Conservation (phyloP, 192 early-diverging fungal genomes). For the Backusella luteola region DNA sequence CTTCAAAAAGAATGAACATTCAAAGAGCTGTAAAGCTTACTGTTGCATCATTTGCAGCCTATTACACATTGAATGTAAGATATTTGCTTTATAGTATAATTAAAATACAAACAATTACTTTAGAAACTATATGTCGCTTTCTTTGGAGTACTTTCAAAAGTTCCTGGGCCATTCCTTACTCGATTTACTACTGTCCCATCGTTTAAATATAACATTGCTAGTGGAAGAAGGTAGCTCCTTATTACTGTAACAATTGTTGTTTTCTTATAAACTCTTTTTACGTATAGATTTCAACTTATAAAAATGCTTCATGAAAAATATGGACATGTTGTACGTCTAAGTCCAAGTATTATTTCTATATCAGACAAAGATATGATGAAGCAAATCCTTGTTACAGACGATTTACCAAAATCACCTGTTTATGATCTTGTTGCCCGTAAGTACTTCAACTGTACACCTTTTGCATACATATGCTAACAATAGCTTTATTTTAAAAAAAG, state of each 20-base stretch:
- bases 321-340: conserved; percentile 42
- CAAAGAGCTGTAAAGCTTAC: neutral
- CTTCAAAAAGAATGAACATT: neutral
- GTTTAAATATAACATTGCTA: conserved; percentile 5
- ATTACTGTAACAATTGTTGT: neutral
- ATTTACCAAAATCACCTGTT: conserved; percentile 12
- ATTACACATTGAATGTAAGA: neutral
- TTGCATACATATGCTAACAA: neutral
- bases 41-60: neutral
- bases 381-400: conserved; percentile 29
- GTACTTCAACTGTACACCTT: neutral
- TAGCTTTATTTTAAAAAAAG: conserved; percentile 7
- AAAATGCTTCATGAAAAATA: conserved; percentile 33
- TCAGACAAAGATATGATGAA: conserved; percentile 42
- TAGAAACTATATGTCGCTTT: conserved; percentile 28
- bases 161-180: conserved; percentile 27
- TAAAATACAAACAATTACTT: neutral
- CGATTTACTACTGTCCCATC: conserved; percentile 16
- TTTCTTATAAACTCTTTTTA: neutral
- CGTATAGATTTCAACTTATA: conserved; percentile 6
- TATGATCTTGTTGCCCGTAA: conserved; percentile 13
- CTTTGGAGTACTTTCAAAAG: conserved; percentile 18
- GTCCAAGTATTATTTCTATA: conserved; percentile 34
- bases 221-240: neutral
- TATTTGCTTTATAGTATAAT: neutral